phyloP scores from a whole-genome alignment of 768 basidiomycete species.

The Rhizopogon roseolus region DNA sequence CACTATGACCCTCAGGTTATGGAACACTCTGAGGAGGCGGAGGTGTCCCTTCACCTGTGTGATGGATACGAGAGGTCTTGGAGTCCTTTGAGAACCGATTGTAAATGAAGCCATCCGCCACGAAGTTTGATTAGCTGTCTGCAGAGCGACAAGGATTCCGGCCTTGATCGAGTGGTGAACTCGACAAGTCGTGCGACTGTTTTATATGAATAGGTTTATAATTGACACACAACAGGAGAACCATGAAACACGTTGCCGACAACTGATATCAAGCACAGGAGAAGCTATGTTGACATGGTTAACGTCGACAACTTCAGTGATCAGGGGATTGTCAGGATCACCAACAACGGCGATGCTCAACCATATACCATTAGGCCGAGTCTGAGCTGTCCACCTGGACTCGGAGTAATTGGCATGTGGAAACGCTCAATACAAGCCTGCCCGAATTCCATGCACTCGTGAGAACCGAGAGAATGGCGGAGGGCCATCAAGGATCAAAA shows the following conservation, averaged over 20 bases:
- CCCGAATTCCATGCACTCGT: too few species aligned
- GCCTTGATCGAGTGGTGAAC: neutral
- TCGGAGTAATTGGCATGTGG: too few species aligned
- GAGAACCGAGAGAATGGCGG: too few species aligned
- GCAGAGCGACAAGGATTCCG: neutral
- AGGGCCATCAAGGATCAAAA: too few species aligned
- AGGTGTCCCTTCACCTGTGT: conserved; percentile 31
- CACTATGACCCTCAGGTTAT: conserved; percentile 22
- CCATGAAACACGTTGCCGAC: neutral
- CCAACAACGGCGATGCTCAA: neutral
- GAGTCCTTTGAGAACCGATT: conserved; percentile 13
- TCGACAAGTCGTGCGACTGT: neutral
- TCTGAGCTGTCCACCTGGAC: too few species aligned
- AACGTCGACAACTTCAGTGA: neutral
- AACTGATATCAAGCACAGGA: neutral
- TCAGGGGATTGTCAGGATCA: neutral
- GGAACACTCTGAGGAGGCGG: conserved; percentile 28
- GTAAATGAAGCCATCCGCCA: conserved; percentile 4
- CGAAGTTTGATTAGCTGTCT: neutral
- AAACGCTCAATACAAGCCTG: too few species aligned
- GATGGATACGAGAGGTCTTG: conserved; percentile 24
- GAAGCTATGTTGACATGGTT: neutral
- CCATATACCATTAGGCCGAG: too few species aligned
- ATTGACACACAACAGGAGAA: neutral
- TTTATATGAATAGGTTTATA: neutral